phyloP scores from a whole-genome alignment of 2,329 filamentous ascomycete genomes.

The Verticillium longisporum region DNA sequence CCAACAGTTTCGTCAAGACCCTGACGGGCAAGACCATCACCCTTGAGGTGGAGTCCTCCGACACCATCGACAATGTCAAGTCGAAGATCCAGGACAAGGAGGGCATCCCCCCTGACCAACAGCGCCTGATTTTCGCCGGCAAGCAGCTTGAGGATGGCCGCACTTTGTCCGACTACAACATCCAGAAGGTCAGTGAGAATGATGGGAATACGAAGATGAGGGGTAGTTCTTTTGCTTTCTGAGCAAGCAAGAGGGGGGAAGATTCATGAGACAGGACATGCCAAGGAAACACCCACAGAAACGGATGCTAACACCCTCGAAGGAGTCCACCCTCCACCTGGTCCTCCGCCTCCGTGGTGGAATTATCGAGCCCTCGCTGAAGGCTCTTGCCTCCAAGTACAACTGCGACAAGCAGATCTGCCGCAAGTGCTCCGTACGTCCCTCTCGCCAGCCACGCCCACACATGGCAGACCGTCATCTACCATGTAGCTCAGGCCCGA shows the following conservation, averaged over 20 bases:
- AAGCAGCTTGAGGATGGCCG: slow-evolving; percentile 99
- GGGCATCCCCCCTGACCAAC: slow-evolving; percentile 95
- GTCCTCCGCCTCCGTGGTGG: slow-evolving; percentile 98
- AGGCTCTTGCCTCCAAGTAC: slow-evolving; percentile 98
- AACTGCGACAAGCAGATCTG: slow-evolving; percentile 99
- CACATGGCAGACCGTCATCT: neutral
- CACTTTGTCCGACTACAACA: slow-evolving; percentile 97
- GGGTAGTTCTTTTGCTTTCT: neutral
- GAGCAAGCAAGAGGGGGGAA: neutral
- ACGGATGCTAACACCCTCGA: slow-evolving; percentile 13
- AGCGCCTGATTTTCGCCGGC: slow-evolving; percentile 97
- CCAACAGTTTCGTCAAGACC: slow-evolving; percentile 95
- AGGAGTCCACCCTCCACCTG: slow-evolving; percentile 97
- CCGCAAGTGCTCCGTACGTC: slow-evolving; percentile 98
- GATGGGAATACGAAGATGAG: neutral
- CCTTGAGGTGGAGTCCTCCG: slow-evolving; percentile 96
- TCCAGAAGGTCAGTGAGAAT: slow-evolving; percentile 75
- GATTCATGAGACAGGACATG: neutral
- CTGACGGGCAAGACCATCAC: slow-evolving; percentile 99
- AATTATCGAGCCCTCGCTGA: slow-evolving; percentile 98
- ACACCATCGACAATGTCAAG: slow-evolving; percentile 99
- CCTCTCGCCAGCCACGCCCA: neutral
- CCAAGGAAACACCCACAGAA: neutral
- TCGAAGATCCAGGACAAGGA: slow-evolving; percentile 99
- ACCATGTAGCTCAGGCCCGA: slow-evolving; percentile 47